Percentiles rank a stretch among this genome's conserved stretches.
phyloP scores from a whole-genome alignment of 1,284 basidiomycete genomes.

The Tylopilus orsonianus region DNA sequence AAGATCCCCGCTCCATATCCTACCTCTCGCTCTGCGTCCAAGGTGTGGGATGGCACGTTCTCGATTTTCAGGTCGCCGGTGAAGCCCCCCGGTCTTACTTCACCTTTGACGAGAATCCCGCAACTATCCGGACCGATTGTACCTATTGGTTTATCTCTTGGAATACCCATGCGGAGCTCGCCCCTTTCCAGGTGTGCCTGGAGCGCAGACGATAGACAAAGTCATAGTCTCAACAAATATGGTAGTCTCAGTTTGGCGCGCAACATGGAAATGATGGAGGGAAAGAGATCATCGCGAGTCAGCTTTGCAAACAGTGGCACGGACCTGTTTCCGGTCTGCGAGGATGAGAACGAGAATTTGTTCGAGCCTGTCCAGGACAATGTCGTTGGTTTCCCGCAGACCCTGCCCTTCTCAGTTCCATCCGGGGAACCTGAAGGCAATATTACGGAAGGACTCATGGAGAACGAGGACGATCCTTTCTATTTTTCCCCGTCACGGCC shows the following conservation, averaged over 20 bases:
- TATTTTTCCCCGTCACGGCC: slow-evolving; percentile 18
- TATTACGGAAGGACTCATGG: slow-evolving; percentile 4
- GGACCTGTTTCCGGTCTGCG: slow-evolving; percentile 32
- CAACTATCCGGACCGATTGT: slow-evolving; percentile 26
- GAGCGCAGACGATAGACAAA: slow-evolving; percentile 11
- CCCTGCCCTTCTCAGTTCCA: background rate
- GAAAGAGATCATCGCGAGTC: slow-evolving; percentile 22
- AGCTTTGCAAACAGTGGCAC: slow-evolving; percentile 25
- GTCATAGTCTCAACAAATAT: slow-evolving; percentile 8
- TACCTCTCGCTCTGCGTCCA: slow-evolving; percentile 1
- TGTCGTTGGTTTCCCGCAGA: slow-evolving; percentile 23
- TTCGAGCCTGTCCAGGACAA: slow-evolving; percentile 10
- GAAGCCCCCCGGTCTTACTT: slow-evolving; percentile 26
- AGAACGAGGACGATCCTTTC: slow-evolving; percentile 30
- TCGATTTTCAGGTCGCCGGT: slow-evolving; percentile 2
- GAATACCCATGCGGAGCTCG: slow-evolving; percentile 25
- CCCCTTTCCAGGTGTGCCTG: slow-evolving; percentile 27
- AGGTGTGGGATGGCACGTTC: slow-evolving; percentile 20
- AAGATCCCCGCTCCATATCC: slow-evolving; percentile 28
- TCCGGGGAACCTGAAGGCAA: slow-evolving; percentile 2
- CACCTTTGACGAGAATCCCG: background rate
- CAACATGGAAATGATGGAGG: slow-evolving; percentile 12
- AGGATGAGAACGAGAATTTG: slow-evolving; percentile 29
- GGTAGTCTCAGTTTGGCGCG: slow-evolving; percentile 17
- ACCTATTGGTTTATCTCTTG: slow-evolving; percentile 32